Base-by-base conservation (phyloP, 2,329 filamentous ascomycete species). In the Aspergillus ruber region DNA sequence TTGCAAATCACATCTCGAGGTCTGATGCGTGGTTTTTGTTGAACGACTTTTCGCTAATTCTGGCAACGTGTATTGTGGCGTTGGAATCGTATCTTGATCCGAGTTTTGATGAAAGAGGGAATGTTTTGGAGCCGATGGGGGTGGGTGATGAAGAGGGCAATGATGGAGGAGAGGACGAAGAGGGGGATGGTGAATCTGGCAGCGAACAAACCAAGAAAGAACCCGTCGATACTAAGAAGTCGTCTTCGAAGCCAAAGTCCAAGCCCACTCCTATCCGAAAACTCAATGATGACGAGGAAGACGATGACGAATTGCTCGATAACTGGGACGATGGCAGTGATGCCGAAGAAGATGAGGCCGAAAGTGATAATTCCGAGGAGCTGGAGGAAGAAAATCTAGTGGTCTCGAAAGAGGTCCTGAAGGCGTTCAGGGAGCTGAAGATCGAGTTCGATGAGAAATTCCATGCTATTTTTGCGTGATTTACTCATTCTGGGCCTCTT, bases 21-120 rank as follows among this genome's bases (percentile, higher is more conserved):
- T 78, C 80, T 4, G 84, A 89, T 42, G 75, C 88, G 7, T 90
- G 86, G 86, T 90, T 85, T 57, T 60, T 78, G 2, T 72, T 90
- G 2, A 87, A 88, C 50, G 79, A 85, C 58, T 83, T 83, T 62
- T 82, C 78, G 12, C 71, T 81, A 46, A 70, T 69, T 2, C 50
- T 70, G 2, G 63, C 65, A 7, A 69, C 67, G 0, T 63, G 70
- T n/a, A 55, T 63, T 4, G 60, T 62, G 0, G 62, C 58, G 33
- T 46, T 69, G 10, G 58, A 61, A 23, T 65, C 61, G 13, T 67
- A 63, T 46, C 53, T 69, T 18, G 61, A 63, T 32, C 56, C 40
- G 1, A 50, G 53, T 13, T 5, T 47, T 0, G 53, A 50, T 13
- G 21, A 42, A 2, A 50, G 47, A n/a, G 12, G 12, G 23, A 23